phyloP scores from a whole-genome alignment of 495 filamentous ascomycete species.

The Bacidia rubella region DNA sequence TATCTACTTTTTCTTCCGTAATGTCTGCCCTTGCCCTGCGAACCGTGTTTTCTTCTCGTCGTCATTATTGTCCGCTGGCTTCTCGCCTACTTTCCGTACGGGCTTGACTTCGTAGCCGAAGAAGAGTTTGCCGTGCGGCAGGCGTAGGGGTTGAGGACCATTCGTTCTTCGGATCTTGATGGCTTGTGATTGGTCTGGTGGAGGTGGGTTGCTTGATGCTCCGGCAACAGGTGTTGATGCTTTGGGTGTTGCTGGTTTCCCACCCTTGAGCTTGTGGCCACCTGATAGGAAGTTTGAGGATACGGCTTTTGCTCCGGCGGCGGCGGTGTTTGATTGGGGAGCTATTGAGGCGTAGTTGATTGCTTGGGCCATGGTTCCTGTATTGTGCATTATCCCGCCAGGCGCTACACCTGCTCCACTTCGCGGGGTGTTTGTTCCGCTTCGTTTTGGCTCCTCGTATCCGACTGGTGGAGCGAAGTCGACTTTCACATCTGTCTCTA shows the following conservation, averaged over 20 bases:
- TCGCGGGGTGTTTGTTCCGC: constrained; percentile 47
- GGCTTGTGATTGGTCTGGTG: constrained; percentile 18
- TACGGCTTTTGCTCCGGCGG: constrained; percentile 44
- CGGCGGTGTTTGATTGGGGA: constrained; percentile 52
- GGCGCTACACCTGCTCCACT: constrained; percentile 15
- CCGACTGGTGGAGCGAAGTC: constrained; percentile 91
- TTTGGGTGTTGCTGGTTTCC: constrained; percentile 71
- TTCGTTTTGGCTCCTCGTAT: constrained; percentile 67
- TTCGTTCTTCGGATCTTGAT: constrained; percentile 40
- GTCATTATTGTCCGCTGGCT: constrained; percentile 40
- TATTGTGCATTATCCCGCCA: constrained; percentile 57
- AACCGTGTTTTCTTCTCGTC: constrained; percentile 60
- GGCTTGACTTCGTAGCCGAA: constrained; percentile 90
- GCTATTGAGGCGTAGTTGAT: constrained; percentile 97
- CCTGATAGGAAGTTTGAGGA: constrained; percentile 64
- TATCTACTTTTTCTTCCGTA: constrained; percentile 23
- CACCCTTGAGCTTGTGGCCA: constrained; percentile 65
- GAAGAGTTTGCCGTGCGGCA: constrained; percentile 84
- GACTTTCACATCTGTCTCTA: constrained; percentile 89
- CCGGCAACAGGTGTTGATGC: constrained; percentile 68
- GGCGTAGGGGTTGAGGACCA: constrained; percentile 72
- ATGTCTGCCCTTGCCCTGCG: constrained; percentile 75
- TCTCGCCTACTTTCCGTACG: constrained; percentile 64
- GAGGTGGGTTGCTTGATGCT: constrained; percentile 38
- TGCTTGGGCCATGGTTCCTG: constrained; percentile 83